Evolutionary conservation across 163 green algal species (phyloP), one percentile per base, ranked within the genome.

Genomic region (Volvox carteri): DNA sequence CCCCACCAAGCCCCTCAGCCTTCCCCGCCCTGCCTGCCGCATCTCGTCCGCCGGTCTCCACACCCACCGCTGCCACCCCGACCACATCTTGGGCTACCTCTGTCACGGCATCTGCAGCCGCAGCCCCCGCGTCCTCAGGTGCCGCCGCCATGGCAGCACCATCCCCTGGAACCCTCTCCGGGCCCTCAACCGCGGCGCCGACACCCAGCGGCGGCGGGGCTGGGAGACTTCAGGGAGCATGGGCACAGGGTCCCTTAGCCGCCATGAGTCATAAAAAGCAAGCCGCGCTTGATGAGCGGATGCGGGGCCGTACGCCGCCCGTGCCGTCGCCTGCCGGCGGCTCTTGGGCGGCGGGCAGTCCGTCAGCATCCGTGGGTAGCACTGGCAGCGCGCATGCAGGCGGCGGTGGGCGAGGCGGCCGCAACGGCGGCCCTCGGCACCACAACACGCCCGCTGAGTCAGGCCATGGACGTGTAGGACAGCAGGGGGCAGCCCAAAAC

Each of bases 171-270:
- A 11, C 77, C 18, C 14, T 37, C 1, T 1, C 42, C 42, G 78
- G 52, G 58, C 8, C 46, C 25, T 42, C 44, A n/a, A 28, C 21
- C 79, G 44, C n/a, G 4, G 23, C 41, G n/a, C 78, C 78, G 4
- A 41, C 58, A 11, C 25, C 44, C 42, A 86, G 19, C 65, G 65
- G 44, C 46, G 76, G 16, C 30, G 44, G 21, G 0, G 75, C 50
- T 12, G 54, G 78, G 19, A 67, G 52, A n/a, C 83, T 88, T 19
- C 70, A 91, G 41, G 87, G 81, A 30, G 86, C 78, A 12, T 91
- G 86, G 86, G 86, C 86, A 28, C 21, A 62, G 39, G 83, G 68
- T 3, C 50, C 67, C 16, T 9, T 81, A 12, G 65, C 48, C 37
- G 28, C 12, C 23, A 67, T 87, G 41, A 86, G 60, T 28, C 16